These are phyloP conservation scores for Tillandsia fasciculata DNA, from an alignment of 176 grass and related monocot genomes.

Conservation along the genomic window DNA sequence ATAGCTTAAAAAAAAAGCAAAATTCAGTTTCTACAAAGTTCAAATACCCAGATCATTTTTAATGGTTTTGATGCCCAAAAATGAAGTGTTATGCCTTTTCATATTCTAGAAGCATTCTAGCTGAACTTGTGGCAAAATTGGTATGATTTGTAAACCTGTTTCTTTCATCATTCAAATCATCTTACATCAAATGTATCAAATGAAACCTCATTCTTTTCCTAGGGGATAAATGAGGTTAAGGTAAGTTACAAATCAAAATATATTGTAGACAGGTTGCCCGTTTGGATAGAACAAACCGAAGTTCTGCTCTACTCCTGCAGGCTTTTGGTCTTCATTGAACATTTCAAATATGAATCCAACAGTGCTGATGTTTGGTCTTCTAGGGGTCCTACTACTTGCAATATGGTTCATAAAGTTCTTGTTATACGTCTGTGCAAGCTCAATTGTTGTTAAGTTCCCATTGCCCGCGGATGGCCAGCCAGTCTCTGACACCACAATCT, in stretches of 20 bases:
- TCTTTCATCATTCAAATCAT: too few relatives aligned
- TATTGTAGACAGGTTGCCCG: slow-evolving; percentile 3
- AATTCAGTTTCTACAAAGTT: too few relatives aligned
- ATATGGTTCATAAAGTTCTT: slow-evolving; percentile 34
- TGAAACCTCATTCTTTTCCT: too few relatives aligned
- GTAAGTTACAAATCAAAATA: not conserved
- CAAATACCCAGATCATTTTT: too few relatives aligned
- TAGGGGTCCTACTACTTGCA: slow-evolving; percentile 13
- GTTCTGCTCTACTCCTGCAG: slow-evolving; percentile 9
- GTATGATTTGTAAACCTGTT: too few relatives aligned
- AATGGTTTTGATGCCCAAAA: too few relatives aligned
- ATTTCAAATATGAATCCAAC: slow-evolving; percentile 29
- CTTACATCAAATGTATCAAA: too few relatives aligned
- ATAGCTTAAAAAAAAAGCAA: too few relatives aligned
- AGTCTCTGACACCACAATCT: slow-evolving; percentile 18
- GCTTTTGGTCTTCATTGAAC: slow-evolving; percentile 25
- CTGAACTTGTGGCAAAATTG: too few relatives aligned
- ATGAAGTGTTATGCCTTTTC: too few relatives aligned
- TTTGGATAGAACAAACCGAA: slow-evolving; percentile 27
- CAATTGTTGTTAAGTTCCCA: not conserved
- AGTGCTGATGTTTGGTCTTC: not conserved
- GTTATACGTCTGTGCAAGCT: slow-evolving; percentile 23
- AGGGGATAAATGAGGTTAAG: too few relatives aligned
- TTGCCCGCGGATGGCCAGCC: slow-evolving; percentile 27
- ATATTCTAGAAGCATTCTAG: too few relatives aligned